phyloP scores from a whole-genome alignment of 2,329 filamentous ascomycete genomes.

The Colletotrichum brevisporum region DNA sequence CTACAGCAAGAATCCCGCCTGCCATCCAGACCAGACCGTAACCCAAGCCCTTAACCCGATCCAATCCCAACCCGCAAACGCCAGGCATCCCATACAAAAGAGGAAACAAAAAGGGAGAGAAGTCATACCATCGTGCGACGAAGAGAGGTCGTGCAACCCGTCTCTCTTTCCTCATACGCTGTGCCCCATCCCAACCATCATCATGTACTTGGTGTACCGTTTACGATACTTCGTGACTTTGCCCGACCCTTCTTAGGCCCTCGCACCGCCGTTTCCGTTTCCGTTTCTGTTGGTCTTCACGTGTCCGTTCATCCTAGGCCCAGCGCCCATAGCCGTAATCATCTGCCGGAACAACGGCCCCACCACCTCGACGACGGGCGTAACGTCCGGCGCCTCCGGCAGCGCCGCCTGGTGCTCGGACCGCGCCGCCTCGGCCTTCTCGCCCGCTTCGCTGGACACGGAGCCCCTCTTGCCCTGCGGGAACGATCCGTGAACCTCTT shows the following conservation, averaged over 20 bases:
- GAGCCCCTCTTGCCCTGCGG: conserved; percentile 61
- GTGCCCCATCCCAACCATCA: background rate
- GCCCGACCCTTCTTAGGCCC: background rate
- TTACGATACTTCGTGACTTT: background rate
- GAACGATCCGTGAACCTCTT: conserved; percentile 62
- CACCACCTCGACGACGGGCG: conserved; percentile 57
- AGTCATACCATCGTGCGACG: conserved; percentile 12
- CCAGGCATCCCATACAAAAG: background rate
- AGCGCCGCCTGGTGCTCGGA: conserved; percentile 48
- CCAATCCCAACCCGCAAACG: conserved; percentile 10
- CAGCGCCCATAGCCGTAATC: conserved; percentile 38
- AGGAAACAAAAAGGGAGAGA: background rate
- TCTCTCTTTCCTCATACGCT: background rate
- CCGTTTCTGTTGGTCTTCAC: background rate
- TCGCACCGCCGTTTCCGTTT: background rate
- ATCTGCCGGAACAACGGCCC: conserved; percentile 55
- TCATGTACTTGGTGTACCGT: background rate
- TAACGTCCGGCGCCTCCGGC: conserved; percentile 58
- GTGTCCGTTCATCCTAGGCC: background rate
- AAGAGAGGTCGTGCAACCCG: background rate
- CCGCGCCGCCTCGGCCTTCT: conserved; percentile 44
- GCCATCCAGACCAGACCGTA: background rate
- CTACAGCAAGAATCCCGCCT: conserved; percentile 13
- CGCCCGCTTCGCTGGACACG: conserved; percentile 45
- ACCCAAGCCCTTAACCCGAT: background rate